These are phyloP conservation scores for Hirsutella minnesotensis DNA, from an alignment of 2,329 filamentous ascomycete species.

Conservation along the genomic window DNA sequence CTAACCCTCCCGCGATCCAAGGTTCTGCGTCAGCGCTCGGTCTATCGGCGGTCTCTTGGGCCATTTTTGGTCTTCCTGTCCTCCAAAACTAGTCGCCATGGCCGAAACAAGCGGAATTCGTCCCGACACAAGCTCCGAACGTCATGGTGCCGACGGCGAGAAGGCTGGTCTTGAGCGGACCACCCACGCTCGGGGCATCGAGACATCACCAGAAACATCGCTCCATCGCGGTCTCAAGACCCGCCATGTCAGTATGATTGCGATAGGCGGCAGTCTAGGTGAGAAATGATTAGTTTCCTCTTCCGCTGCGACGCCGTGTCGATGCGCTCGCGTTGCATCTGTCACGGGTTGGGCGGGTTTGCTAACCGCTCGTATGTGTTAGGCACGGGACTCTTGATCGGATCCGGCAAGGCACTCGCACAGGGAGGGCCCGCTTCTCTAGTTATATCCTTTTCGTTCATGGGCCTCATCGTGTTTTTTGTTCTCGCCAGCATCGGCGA, in stretches of 20 bases:
- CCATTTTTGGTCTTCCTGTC: too few relatives aligned
- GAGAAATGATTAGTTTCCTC: too few relatives aligned
- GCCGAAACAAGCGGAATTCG: too few relatives aligned
- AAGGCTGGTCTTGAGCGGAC: not conserved
- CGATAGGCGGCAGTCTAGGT: conserved; percentile 58
- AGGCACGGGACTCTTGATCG: conserved; percentile 63
- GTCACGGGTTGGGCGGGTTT: too few relatives aligned
- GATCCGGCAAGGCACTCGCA: conserved; percentile 44
- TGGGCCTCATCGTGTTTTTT: conserved; percentile 63
- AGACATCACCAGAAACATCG: conserved; percentile 34
- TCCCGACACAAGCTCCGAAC: too few relatives aligned
- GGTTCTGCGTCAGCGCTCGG: too few relatives aligned
- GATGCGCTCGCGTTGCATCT: too few relatives aligned
- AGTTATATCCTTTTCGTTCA: conserved; percentile 57
- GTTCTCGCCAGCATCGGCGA: conserved; percentile 76
- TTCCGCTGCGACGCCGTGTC: too few relatives aligned
- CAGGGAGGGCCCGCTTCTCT: conserved; percentile 51
- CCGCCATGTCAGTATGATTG: conserved; percentile 47
- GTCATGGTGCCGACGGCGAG: not conserved
- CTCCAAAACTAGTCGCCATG: too few relatives aligned
- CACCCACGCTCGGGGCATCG: conserved; percentile 22
- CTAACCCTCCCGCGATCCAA: too few relatives aligned
- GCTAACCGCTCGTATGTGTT: too few relatives aligned
- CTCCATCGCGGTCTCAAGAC: conserved; percentile 42
- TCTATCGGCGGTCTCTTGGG: too few relatives aligned